Percentiles rank a stretch among this genome's conserved stretches.
Conservation (phyloP, 2,329 filamentous ascomycete species). For the Aureobasidium namibiae region DNA sequence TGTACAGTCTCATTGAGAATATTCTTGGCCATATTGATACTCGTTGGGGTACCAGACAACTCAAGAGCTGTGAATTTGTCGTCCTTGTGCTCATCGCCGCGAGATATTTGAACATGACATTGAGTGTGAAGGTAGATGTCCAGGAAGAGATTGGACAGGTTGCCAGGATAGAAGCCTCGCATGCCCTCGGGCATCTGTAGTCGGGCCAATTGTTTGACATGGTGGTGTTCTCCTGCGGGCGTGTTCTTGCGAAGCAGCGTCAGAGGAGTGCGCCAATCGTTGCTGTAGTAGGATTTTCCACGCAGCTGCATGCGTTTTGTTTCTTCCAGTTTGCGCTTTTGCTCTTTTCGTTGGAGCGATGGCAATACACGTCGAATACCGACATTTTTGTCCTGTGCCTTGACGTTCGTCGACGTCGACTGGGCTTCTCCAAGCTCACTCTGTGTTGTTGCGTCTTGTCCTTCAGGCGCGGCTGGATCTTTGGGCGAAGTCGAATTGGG, state of each 20-base stretch:
- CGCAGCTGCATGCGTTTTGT: background rate
- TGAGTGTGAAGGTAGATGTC: conserved; percentile 8
- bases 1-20: background rate
- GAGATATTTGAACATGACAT: conserved; percentile 9
- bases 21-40: background rate
- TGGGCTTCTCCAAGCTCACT: background rate
- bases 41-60: background rate
- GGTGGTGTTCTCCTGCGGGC: background rate
- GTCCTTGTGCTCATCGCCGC: background rate
- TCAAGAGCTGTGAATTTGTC: background rate
- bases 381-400: background rate
- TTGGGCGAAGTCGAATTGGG: background rate
- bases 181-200: conserved; percentile 11
- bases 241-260: background rate
- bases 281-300: background rate
- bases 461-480: background rate
- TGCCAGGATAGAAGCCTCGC: conserved; percentile 7
- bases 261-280: conserved; percentile 9
- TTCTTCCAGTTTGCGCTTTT: background rate
- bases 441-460: background rate
- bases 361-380: background rate
- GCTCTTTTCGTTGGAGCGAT: background rate
- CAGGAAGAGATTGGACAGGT: conserved; percentile 1
- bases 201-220: conserved; percentile 9
- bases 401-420: too few relatives aligned